These are phyloP conservation scores for Oryza nivara DNA, from an alignment of 176 grass and related monocot species.

Conservation along the genomic window DNA sequence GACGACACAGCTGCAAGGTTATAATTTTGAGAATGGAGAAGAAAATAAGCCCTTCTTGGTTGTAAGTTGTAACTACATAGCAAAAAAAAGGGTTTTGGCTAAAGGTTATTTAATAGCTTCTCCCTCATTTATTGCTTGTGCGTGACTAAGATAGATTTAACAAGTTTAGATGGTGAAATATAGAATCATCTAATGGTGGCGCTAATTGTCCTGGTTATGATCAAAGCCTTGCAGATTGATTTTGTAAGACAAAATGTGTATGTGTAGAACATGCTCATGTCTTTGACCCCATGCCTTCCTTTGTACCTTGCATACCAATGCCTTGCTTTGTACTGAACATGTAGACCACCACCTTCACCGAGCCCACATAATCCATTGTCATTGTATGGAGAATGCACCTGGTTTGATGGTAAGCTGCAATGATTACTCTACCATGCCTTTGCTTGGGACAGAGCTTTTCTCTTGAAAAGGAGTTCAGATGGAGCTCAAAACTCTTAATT, in stretches of 20 bases:
- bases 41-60: too few species aligned
- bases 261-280: neutral
- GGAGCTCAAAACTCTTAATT: neutral
- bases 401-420: neutral
- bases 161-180: too few species aligned
- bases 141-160: too few species aligned
- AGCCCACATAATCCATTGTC: neutral
- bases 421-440: neutral
- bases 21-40: too few species aligned
- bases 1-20: too few species aligned
- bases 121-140: too few species aligned
- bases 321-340: neutral
- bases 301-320: neutral
- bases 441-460: neutral
- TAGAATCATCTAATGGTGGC: too few species aligned
- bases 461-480: neutral
- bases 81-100: too few species aligned
- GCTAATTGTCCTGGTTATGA: too few species aligned
- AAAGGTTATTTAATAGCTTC: too few species aligned
- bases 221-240: too few species aligned
- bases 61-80: too few species aligned
- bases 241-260: neutral
- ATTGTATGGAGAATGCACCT: neutral
- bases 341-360: neutral
- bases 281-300: neutral